A percentile compares a stretch with the other conserved stretches of the same genome.
These are phyloP conservation scores for Aspergillus indologenus DNA, from an alignment of 495 filamentous ascomycete genomes.

Conservation along the genomic window DNA sequence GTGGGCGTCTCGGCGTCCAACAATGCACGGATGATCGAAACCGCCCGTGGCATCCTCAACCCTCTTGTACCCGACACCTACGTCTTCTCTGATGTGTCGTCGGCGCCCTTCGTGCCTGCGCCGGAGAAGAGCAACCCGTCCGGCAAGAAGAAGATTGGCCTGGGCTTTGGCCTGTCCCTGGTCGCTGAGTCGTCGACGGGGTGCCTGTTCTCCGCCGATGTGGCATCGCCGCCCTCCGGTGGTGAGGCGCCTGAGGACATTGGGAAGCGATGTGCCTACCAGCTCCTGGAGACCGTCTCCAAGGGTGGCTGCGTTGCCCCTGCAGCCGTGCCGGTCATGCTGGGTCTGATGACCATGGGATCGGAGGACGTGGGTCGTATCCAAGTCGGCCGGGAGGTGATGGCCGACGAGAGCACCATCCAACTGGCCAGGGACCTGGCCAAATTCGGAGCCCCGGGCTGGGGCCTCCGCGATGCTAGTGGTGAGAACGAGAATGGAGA, in stretches of 20 bases:
- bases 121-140: slow-evolving; percentile 57
- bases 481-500: slow-evolving; percentile 65
- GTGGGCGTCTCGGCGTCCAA: slow-evolving; percentile 86
- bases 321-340: slow-evolving; percentile 63
- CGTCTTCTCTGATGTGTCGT: slow-evolving; percentile 70
- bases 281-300: slow-evolving; percentile 77
- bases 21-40: slow-evolving; percentile 92
- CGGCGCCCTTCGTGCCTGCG: slow-evolving; percentile 66
- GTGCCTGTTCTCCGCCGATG: slow-evolving; percentile 82
- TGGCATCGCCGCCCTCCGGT: slow-evolving; percentile 74
- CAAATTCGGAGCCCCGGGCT: slow-evolving; percentile 78
- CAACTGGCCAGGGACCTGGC: slow-evolving; percentile 77
- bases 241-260: slow-evolving; percentile 86
- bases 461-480: slow-evolving; percentile 75
- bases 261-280: slow-evolving; percentile 80
- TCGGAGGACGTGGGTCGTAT: slow-evolving; percentile 67
- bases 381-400: slow-evolving; percentile 62
- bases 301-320: slow-evolving; percentile 78
- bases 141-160: slow-evolving; percentile 66
- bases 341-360: slow-evolving; percentile 96
- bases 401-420: slow-evolving; percentile 76
- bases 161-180: slow-evolving; percentile 87
- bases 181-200: slow-evolving; percentile 89
- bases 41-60: slow-evolving; percentile 83
- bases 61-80: slow-evolving; percentile 82